Evolutionary conservation across 2,329 filamentous ascomycete species (phyloP).

Genomic region (Trichophyton simii): DNA sequence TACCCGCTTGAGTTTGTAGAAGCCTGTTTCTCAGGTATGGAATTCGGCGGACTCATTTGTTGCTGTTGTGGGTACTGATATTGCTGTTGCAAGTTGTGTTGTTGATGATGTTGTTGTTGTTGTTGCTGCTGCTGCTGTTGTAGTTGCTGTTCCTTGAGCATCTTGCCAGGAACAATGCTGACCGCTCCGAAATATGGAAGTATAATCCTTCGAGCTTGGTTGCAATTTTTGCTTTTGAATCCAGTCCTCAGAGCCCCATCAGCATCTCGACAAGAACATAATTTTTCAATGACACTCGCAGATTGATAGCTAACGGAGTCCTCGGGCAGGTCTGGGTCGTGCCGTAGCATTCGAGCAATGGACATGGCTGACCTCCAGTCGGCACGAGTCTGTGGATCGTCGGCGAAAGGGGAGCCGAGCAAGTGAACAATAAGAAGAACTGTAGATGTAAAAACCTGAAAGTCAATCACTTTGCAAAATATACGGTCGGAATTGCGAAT

Average conservation of each 20-base stretch:
- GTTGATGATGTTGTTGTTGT: background rate
- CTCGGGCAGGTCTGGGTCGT: conserved; percentile 23
- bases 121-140: background rate
- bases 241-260: background rate
- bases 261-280: conserved; percentile 20
- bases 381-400: background rate
- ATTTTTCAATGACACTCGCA: conserved; percentile 29
- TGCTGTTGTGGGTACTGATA: background rate
- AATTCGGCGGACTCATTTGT: background rate
- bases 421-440: conserved; percentile 35
- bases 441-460: conserved; percentile 36
- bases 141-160: conserved; percentile 14
- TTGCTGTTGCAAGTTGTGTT: background rate
- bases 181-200: conserved; percentile 38
- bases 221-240: conserved; percentile 1
- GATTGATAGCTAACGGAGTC: conserved; percentile 35
- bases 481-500: conserved; percentile 13
- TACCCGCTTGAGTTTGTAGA: background rate
- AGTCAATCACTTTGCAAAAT: conserved; percentile 39
- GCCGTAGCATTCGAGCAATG: conserved; percentile 23
- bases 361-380: conserved; percentile 24
- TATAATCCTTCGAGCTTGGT: conserved; percentile 22
- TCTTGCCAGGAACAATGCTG: conserved; percentile 25
- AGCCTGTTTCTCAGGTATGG: background rate
- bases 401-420: conserved; percentile 19